Base-by-base conservation (phyloP, 148 eudicot genomes). In the Dianthus caryophyllus region DNA sequence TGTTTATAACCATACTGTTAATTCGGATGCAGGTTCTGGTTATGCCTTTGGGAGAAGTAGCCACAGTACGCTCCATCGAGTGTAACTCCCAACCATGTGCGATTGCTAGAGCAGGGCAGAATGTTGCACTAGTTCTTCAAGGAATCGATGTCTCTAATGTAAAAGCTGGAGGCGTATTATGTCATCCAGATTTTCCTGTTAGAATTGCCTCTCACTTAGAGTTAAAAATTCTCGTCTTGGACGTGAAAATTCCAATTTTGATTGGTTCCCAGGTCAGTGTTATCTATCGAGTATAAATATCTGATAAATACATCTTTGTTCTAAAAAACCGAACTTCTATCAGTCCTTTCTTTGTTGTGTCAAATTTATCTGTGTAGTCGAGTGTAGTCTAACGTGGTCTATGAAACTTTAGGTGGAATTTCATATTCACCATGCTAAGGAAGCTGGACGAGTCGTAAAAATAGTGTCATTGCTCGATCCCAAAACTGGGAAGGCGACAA, bases 121-220 rank as follows among this genome's bases (percentile, higher is more conserved):
- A 82, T 72, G 93, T 94, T 51, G 83, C 87, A 41, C 84, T 94
- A 69, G 81, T 65, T 74, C 73, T 94, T 65, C 92, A 86, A 71
- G 97, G 93, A 29, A 78, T 86, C 43, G 99, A 94, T 66, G 71
- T 48, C 63, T 81, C 67, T 56, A 79, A 75, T 30, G 88, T 90
- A 61, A 79, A 75, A 66, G 88, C 97, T 26, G 99, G 99, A 3
- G 90, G 93, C 61, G 97, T 90, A 54, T 67, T 94, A 52, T 94
- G 99, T 64, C 99, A 94, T 75, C 99, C 97, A 6, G 90, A 90
- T 80, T 94, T 74, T 83, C 97, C 99, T 9, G 85, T 94, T 50
- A 72, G 80, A 74, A 84, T 88, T 58, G 79, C 97, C 54, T 80
- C 84, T 53, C 87, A 64, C 69, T 81, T 94, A 78, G 97, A 90